Percentiles rank a stretch among this genome's conserved stretches.
These are phyloP conservation scores for Crithidia acanthocephali DNA, from an alignment of 208 protist species.

Conservation along the genomic window DNA sequence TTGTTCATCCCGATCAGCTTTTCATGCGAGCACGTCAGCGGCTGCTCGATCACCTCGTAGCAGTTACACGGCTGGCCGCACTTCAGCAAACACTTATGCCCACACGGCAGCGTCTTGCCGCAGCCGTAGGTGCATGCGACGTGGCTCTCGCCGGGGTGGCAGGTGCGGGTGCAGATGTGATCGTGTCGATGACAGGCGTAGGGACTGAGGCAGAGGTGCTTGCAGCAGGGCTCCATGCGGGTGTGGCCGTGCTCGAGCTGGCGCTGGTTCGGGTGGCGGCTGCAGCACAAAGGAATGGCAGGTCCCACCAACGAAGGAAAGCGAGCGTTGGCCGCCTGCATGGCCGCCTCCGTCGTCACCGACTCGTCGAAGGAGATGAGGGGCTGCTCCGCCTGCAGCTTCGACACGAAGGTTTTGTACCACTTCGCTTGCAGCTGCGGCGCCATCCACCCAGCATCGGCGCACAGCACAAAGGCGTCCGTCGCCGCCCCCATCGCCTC, in stretches of 20 bases:
- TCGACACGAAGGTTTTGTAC: conserved; percentile 71
- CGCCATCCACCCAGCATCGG: conserved; percentile 75
- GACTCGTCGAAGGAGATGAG: conserved; percentile 41
- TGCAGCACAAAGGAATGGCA: conserved; percentile 79
- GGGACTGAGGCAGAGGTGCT: conserved; percentile 57
- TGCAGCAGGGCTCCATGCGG: conserved; percentile 52
- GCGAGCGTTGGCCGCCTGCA: conserved; percentile 15
- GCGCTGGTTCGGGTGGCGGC: conserved; percentile 69
- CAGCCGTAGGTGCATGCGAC: conserved; percentile 69
- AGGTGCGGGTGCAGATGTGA: conserved; percentile 69
- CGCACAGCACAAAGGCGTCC: conserved; percentile 72
- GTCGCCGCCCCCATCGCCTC: conserved; percentile 61
- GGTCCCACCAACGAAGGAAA: conserved; percentile 71
- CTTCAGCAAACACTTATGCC: conserved; percentile 69
- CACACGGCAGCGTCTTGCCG: conserved; percentile 57
- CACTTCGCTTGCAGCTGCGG: conserved; percentile 56
- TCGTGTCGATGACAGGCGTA: conserved; percentile 59
- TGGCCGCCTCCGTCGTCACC: conserved; percentile 7
- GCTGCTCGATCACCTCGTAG: conserved; percentile 68
- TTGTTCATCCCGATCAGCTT: conserved; percentile 73
- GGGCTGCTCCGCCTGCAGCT: conserved; percentile 58
- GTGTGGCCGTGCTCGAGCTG: conserved; percentile 67
- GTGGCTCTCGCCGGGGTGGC: conserved; percentile 64
- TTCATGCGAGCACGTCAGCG: conserved; percentile 71
- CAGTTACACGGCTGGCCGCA: conserved; percentile 81